Percentiles rank a stretch among this genome's conserved stretches.
Evolutionary conservation across 768 basidiomycete species (phyloP).

Genomic region (Galerina sulciceps): DNA sequence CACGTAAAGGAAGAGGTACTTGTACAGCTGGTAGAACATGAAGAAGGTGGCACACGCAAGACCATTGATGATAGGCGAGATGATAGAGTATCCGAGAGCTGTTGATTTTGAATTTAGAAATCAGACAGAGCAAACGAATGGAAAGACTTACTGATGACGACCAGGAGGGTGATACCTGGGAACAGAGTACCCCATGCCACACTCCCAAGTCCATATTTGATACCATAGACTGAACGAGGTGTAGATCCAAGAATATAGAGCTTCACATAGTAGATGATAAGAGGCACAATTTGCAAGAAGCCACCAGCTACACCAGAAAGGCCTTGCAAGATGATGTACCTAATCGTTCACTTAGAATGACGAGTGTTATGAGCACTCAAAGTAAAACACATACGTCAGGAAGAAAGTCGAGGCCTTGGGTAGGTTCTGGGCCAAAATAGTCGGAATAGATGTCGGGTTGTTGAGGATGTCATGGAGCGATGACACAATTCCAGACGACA

Average conservation of each 20-base stretch:
- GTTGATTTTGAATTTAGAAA: background rate
- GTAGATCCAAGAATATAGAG: conserved; percentile 87
- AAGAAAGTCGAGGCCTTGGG: conserved; percentile 90
- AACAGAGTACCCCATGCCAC: conserved; percentile 82
- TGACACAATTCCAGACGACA: conserved; percentile 82
- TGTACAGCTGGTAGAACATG: conserved; percentile 82
- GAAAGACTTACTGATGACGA: conserved; percentile 72
- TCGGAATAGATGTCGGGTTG: conserved; percentile 73
- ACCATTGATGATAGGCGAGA: conserved; percentile 93
- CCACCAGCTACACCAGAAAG: conserved; percentile 79
- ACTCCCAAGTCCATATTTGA: conserved; percentile 74
- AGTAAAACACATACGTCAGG: conserved; percentile 61
- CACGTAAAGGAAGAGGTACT: conserved; percentile 85
- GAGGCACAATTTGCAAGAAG: conserved; percentile 76
- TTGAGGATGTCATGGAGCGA: conserved; percentile 65
- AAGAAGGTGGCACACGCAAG: conserved; percentile 84
- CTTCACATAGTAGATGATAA: conserved; percentile 90
- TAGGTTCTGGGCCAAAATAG: conserved; percentile 74
- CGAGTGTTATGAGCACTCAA: background rate
- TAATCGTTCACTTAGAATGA: conserved; percentile 23
- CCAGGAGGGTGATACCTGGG: conserved; percentile 74
- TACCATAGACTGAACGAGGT: conserved; percentile 80
- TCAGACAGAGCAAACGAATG: background rate
- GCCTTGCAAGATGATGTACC: conserved; percentile 81
- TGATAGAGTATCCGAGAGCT: conserved; percentile 84